Conservation (phyloP, 805 yeast species). For the Yarrowia hollandica region DNA sequence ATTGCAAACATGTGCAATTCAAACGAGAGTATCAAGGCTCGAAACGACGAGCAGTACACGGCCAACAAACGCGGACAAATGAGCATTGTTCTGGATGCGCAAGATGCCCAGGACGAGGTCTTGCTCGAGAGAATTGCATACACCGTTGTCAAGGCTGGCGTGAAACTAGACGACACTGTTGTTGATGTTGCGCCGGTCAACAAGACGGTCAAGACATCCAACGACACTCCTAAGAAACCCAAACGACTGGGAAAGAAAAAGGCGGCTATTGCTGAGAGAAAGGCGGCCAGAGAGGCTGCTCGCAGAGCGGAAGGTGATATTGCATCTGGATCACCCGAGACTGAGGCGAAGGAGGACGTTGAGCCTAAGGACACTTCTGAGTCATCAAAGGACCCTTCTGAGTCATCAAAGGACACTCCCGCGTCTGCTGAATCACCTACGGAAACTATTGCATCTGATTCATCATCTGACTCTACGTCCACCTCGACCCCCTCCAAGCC, state of each 20-base stretch:
- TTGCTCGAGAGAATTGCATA: conserved; percentile 23
- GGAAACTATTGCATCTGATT: no score
- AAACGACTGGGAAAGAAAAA: conserved; percentile 12
- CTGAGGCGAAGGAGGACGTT: no score
- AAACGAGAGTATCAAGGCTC: conserved; percentile 5
- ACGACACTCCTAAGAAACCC: background rate
- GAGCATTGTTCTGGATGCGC: background rate
- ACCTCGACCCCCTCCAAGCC: no score
- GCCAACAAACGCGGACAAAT: conserved; percentile 1
- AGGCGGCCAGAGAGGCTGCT: conserved; percentile 15
- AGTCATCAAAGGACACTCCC: no score
- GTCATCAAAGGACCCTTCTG: no score
- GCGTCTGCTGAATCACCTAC: no score
- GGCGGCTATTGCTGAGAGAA: conserved; percentile 20
- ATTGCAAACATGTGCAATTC: conserved; percentile 23
- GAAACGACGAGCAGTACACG: conserved; percentile 1
- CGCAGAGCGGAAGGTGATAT: no score
- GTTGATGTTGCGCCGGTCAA: background rate
- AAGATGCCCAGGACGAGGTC: conserved; percentile 13
- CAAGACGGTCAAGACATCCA: background rate
- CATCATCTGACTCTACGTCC: no score
- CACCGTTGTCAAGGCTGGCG: conserved; percentile 2
- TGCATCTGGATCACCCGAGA: no score
- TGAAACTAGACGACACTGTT: background rate
- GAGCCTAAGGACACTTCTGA: no score